A percentile compares a stretch with the other conserved stretches of the same genome.
Evolutionary conservation across 345 rosid genomes (phyloP).

Genomic region (Pistacia integerrima): DNA sequence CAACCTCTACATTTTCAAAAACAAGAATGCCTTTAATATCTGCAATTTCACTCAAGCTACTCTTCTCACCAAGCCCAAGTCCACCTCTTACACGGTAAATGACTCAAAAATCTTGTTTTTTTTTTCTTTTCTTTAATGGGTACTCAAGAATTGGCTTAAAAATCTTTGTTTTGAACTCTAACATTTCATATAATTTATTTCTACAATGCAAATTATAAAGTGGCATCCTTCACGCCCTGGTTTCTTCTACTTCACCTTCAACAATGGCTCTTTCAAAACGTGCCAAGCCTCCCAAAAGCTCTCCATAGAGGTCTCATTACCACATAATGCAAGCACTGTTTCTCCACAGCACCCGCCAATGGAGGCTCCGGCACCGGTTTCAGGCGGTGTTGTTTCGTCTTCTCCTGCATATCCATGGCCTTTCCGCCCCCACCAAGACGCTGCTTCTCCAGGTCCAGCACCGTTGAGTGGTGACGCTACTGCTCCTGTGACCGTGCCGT

Average conservation of each 20-base stretch:
- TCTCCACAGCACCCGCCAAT: slow-evolving; percentile 31
- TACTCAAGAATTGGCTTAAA: slow-evolving; percentile 3
- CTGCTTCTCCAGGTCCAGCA: slow-evolving; percentile 58
- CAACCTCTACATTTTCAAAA: slow-evolving; percentile 85
- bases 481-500: slow-evolving; percentile 45
- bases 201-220: slow-evolving; percentile 29
- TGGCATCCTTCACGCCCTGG: slow-evolving; percentile 95
- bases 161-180: neutral
- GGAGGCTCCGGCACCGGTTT: slow-evolving; percentile 49
- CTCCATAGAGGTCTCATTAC: slow-evolving; percentile 53
- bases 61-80: slow-evolving; percentile 69
- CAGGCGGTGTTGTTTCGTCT: slow-evolving; percentile 67
- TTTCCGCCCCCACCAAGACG: slow-evolving; percentile 60
- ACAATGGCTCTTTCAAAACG: slow-evolving; percentile 59
- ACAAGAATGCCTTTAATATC: slow-evolving; percentile 67
- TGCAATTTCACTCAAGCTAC: slow-evolving; percentile 82
- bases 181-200: neutral
- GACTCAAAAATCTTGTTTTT: slow-evolving; percentile 8
- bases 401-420: slow-evolving; percentile 90
- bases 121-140: neutral
- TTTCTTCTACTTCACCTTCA: slow-evolving; percentile 80
- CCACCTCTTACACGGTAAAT: slow-evolving; percentile 71
- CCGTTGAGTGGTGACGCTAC: slow-evolving; percentile 34
- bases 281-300: slow-evolving; percentile 66
- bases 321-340: slow-evolving; percentile 18